Percentiles rank a stretch among this genome's conserved stretches.
Evolutionary conservation across 345 rosid genomes (phyloP).

Genomic region (Mangifera indica): DNA sequence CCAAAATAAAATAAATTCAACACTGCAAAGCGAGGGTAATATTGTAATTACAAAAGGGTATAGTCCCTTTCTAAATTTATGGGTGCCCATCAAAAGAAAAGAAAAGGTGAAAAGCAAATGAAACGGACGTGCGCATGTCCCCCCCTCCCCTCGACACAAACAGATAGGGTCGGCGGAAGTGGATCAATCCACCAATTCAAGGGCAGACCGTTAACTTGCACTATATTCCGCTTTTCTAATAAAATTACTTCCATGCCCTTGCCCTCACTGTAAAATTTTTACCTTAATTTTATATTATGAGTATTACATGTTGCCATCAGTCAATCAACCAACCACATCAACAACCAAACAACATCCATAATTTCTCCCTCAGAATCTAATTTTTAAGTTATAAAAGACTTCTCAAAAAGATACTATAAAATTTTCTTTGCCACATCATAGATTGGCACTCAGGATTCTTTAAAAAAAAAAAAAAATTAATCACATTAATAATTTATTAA

Average conservation of each 20-base stretch:
- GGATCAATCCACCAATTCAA: slow-evolving; percentile 1
- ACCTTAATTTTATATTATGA: neutral
- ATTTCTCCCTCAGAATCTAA: too few species aligned
- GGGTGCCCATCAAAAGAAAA: slow-evolving; percentile 12
- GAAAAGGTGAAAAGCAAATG: slow-evolving; percentile 13
- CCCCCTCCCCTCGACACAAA: neutral
- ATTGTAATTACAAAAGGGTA: slow-evolving; percentile 10
- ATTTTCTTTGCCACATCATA: too few species aligned
- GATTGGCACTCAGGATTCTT: too few species aligned
- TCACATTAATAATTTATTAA: too few species aligned
- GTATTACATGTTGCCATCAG: neutral
- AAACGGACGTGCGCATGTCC: slow-evolving; percentile 15
- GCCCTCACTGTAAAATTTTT: neutral
- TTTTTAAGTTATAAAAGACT: too few species aligned
- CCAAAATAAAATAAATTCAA: too few species aligned
- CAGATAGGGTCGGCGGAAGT: slow-evolving; percentile 22
- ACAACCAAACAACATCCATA: neutral
- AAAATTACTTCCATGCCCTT: slow-evolving; percentile 13
- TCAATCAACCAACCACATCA: neutral
- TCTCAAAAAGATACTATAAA: too few species aligned
- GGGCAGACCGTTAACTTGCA: neutral
- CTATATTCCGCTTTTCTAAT: neutral
- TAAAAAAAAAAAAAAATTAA: too few species aligned
- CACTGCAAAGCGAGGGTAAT: neutral
- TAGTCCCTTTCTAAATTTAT: neutral